phyloP scores from a whole-genome alignment of 352 stramenopile species.

The Pythium sp. region DNA sequence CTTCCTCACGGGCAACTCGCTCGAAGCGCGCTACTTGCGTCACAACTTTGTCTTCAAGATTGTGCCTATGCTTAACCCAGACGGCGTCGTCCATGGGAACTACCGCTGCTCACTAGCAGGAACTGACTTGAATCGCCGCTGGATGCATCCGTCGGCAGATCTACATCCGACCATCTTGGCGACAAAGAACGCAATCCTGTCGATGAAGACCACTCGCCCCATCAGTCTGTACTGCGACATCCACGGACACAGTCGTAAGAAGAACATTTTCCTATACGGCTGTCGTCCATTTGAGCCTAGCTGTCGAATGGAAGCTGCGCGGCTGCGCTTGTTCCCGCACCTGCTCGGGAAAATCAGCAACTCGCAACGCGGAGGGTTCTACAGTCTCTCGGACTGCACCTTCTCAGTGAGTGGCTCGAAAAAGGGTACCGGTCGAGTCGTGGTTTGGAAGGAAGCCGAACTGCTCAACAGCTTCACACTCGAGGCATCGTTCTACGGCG shows the following conservation, averaged over 20 bases:
- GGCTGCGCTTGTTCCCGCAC: constrained; percentile 67
- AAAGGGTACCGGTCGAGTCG: constrained; percentile 57
- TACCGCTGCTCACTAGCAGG: constrained; percentile 85
- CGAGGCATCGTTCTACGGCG: constrained; percentile 74
- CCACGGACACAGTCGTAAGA: constrained; percentile 86
- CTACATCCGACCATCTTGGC: constrained; percentile 76
- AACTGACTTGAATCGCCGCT: constrained; percentile 87
- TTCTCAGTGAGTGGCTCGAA: constrained; percentile 67
- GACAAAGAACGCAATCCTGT: constrained; percentile 73
- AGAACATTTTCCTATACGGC: constrained; percentile 89
- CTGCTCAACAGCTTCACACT: constrained; percentile 81
- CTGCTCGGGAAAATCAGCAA: constrained; percentile 56
- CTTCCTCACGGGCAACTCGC: constrained; percentile 72
- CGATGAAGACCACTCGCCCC: constrained; percentile 35
- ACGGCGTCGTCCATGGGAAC: constrained; percentile 92
- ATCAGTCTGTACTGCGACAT: constrained; percentile 86
- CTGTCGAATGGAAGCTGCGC: constrained; percentile 44
- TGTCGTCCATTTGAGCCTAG: constrained; percentile 46
- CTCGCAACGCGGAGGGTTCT: constrained; percentile 44
- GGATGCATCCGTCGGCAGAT: constrained; percentile 42
- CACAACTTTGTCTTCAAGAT: constrained; percentile 88
- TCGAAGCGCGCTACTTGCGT: constrained; percentile 72
- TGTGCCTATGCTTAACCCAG: constrained; percentile 92
- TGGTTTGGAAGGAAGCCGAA: constrained; percentile 59
- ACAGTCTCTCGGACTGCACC: constrained; percentile 63